Evolutionary conservation across 768 basidiomycete species (phyloP).

Genomic region (Pleurotus djamor): DNA sequence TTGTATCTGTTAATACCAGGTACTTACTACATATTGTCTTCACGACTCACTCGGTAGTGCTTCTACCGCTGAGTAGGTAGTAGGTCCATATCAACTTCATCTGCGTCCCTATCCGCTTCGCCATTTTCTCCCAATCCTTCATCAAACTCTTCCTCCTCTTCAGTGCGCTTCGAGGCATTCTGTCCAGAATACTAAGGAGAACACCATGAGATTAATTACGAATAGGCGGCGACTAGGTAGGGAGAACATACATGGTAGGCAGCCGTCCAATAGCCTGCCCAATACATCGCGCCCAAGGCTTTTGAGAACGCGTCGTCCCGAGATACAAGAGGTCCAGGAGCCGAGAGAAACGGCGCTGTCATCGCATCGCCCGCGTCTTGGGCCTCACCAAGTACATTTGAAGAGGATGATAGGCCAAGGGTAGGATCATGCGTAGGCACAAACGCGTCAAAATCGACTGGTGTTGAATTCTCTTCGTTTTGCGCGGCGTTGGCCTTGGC

Average conservation of each 20-base stretch:
- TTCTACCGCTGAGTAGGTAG: constrained; percentile 38
- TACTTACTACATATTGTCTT: too few species aligned
- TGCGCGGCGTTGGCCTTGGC: constrained; percentile 7
- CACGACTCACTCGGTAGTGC: too few species aligned
- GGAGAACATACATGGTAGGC: constrained; percentile 66
- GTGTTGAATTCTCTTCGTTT: constrained; percentile 43
- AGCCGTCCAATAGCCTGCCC: constrained; percentile 87
- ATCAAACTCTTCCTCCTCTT: not conserved
- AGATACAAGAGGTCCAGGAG: constrained; percentile 37
- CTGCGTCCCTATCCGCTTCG: constrained; percentile 4
- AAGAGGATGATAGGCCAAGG: constrained; percentile 30
- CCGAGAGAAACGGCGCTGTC: constrained; percentile 17
- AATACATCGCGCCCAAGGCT: constrained; percentile 80
- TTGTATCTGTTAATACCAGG: too few species aligned
- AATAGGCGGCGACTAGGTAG: not conserved
- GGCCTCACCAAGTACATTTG: constrained; percentile 13
- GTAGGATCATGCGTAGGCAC: constrained; percentile 70
- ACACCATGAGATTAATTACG: too few species aligned
- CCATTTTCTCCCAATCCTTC: not conserved
- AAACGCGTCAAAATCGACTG: constrained; percentile 69
- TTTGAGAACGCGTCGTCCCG: constrained; percentile 77
- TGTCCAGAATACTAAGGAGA: not conserved
- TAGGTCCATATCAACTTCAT: constrained; percentile 26
- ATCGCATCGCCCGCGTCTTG: constrained; percentile 23
- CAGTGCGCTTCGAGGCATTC: not conserved